A percentile compares a stretch with the other conserved stretches of the same genome.
phyloP scores from a whole-genome alignment of 2,329 filamentous ascomycete species.

The Rugonectria rugulosa region DNA sequence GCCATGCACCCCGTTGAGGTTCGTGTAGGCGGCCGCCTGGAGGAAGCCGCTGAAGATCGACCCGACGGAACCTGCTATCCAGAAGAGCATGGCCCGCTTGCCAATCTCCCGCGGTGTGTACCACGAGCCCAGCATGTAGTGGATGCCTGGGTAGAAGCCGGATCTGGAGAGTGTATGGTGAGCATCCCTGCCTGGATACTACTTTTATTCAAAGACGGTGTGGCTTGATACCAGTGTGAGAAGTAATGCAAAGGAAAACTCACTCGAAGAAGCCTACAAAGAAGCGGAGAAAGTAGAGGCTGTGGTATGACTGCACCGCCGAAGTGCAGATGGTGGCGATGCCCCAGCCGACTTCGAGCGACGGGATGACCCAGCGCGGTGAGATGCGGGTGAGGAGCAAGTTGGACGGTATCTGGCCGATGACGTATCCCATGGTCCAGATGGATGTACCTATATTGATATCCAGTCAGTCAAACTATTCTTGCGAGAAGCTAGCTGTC shows the following conservation, averaged over 20 bases:
- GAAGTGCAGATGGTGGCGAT: conserved; percentile 27
- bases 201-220: no score
- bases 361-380: conserved; percentile 28
- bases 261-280: conserved; percentile 29
- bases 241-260: background rate
- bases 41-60: conserved; percentile 27
- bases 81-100: conserved; percentile 31
- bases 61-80: conserved; percentile 26
- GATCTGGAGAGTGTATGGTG: conserved; percentile 4
- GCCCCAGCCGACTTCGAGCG: conserved; percentile 28
- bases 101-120: conserved; percentile 33
- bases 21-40: conserved; percentile 27
- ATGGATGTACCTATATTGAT: conserved; percentile 19
- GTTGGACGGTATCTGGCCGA: conserved; percentile 27
- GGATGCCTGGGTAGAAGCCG: conserved; percentile 27
- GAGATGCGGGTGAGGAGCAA: conserved; percentile 23
- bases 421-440: conserved; percentile 28
- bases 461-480: no score
- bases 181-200: background rate
- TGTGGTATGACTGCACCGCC: conserved; percentile 14
- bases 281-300: conserved; percentile 24
- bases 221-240: no score
- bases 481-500: no score
- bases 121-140: conserved; percentile 34
- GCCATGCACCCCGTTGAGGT: conserved; percentile 24